A percentile compares a stretch with the other conserved stretches of the same genome.
Evolutionary conservation across 2,329 filamentous ascomycete species (phyloP).

Genomic region (Ophiostoma tasmaniense): DNA sequence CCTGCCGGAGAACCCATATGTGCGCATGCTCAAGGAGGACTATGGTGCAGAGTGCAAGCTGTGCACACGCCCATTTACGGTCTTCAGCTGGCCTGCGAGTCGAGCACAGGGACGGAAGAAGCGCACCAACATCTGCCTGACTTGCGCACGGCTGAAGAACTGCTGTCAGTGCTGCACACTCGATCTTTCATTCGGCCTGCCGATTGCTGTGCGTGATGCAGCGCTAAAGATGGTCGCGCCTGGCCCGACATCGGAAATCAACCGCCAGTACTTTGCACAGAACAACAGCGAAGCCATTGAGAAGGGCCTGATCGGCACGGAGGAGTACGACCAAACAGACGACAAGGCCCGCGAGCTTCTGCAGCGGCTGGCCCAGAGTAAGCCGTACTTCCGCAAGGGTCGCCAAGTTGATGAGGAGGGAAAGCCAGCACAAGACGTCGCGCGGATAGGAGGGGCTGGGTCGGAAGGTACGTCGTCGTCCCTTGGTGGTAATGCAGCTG

Average conservation of each 20-base stretch:
- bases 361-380: slow-evolving; percentile 75
- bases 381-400: slow-evolving; percentile 91
- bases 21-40: slow-evolving; percentile 98
- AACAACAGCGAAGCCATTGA: slow-evolving; percentile 95
- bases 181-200: slow-evolving; percentile 88
- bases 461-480: neutral
- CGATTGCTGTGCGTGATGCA: slow-evolving; percentile 89
- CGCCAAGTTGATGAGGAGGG: slow-evolving; percentile 58
- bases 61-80: slow-evolving; percentile 90
- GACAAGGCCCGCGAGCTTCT: slow-evolving; percentile 90
- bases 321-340: slow-evolving; percentile 94
- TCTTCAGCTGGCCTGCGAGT: slow-evolving; percentile 92
- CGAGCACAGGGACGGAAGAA: slow-evolving; percentile 82
- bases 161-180: slow-evolving; percentile 99
- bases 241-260: slow-evolving; percentile 84
- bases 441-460: slow-evolving; percentile 18
- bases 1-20: slow-evolving; percentile 91
- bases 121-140: slow-evolving; percentile 90
- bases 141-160: slow-evolving; percentile 94
- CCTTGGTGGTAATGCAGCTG: slow-evolving; percentile 38
- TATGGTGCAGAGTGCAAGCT: slow-evolving; percentile 80
- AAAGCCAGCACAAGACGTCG: slow-evolving; percentile 31
- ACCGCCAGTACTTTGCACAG: slow-evolving; percentile 95
- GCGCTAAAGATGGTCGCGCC: slow-evolving; percentile 97
- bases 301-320: slow-evolving; percentile 68